phyloP scores from a whole-genome alignment of 169 alveolate species.

The Perkinsus chesapeaki region DNA sequence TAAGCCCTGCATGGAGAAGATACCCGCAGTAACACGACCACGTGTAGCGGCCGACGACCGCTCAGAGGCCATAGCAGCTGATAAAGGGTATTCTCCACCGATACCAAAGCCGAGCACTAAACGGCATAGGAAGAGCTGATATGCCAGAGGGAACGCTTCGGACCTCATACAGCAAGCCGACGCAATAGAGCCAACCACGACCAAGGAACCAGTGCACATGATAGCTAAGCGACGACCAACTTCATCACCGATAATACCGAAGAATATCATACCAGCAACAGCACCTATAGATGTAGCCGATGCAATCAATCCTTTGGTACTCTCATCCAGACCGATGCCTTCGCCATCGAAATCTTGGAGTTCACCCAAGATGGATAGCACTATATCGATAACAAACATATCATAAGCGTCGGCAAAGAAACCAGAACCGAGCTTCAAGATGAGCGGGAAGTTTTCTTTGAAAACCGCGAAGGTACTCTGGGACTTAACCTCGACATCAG shows the following conservation, averaged over 20 bases:
- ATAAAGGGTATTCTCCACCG: constrained; percentile 48
- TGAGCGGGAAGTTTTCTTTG: background rate
- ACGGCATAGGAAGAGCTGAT: background rate
- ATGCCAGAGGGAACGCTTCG: background rate
- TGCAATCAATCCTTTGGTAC: constrained; percentile 10
- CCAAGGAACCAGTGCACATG: background rate
- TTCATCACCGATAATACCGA: constrained; percentile 19
- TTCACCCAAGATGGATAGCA: constrained; percentile 16
- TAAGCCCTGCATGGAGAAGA: constrained; percentile 32
- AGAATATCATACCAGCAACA: constrained; percentile 17
- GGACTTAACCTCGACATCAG: background rate
- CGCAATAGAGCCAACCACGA: constrained; percentile 9
- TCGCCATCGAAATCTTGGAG: background rate
- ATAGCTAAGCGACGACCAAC: constrained; percentile 23
- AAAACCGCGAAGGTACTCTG: background rate
- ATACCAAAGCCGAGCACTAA: constrained; percentile 31
- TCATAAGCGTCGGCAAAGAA: constrained; percentile 47
- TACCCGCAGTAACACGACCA: constrained; percentile 17
- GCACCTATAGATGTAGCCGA: constrained; percentile 22
- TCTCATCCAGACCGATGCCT: background rate
- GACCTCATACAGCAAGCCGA: background rate
- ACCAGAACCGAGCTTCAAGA: constrained; percentile 19
- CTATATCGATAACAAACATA: constrained; percentile 39
- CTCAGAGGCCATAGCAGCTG: constrained; percentile 35
- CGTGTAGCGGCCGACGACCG: constrained; percentile 6